Percentiles rank a stretch among this genome's conserved stretches.
phyloP scores from a whole-genome alignment of 495 filamentous ascomycete species.

The Xylaria grammica region DNA sequence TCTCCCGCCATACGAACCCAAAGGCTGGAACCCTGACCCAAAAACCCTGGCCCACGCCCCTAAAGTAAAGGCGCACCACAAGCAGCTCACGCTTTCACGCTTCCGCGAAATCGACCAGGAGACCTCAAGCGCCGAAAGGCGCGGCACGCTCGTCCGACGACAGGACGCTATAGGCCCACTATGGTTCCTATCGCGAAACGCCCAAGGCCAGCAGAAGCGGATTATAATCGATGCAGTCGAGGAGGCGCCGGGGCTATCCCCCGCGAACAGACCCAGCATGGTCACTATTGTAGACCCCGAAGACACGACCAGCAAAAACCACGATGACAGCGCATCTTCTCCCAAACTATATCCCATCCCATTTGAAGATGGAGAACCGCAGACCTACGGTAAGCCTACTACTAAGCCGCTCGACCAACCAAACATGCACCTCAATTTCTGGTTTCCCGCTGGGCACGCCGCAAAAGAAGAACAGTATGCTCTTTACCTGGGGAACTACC shows the following conservation, averaged over 20 bases:
- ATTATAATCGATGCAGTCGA: conserved; percentile 32
- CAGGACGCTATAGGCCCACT: conserved; percentile 28
- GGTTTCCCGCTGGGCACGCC: too few species aligned
- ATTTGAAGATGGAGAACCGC: neutral
- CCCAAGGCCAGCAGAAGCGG: conserved; percentile 21
- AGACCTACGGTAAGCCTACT: neutral
- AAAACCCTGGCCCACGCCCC: conserved; percentile 37
- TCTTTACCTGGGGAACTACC: conserved; percentile 28
- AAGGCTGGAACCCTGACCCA: conserved; percentile 40
- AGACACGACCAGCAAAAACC: neutral
- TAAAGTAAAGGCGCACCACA: conserved; percentile 41
- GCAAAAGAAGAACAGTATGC: neutral
- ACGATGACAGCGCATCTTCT: too few species aligned
- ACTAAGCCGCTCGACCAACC: neutral
- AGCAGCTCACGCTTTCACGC: neutral
- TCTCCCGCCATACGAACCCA: conserved; percentile 61
- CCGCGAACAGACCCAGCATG: neutral
- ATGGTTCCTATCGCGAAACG: conserved; percentile 34
- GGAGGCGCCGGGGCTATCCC: neutral
- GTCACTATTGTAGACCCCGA: neutral
- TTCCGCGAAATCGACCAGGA: neutral
- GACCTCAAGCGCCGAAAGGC: conserved; percentile 46
- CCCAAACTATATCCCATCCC: too few species aligned
- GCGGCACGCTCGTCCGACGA: conserved; percentile 19
- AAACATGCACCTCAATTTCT: neutral